These are phyloP conservation scores for Dactylellina leptospora DNA, from an alignment of 2,329 filamentous ascomycete genomes.

Conservation along the genomic window DNA sequence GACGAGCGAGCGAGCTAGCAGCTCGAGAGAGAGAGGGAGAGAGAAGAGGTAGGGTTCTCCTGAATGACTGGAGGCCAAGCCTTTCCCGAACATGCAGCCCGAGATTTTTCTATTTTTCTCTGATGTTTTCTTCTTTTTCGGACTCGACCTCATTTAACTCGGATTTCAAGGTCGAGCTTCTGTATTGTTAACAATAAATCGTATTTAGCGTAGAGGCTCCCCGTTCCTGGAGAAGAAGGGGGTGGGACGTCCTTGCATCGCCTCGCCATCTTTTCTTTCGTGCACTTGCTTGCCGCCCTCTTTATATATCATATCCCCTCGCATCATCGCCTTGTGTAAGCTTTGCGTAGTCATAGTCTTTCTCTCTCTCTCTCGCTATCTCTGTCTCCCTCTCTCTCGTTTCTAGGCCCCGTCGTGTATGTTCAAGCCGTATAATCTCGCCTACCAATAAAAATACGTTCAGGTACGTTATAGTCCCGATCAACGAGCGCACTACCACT, in stretches of 20 bases:
- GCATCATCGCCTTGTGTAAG: conserved; percentile 20
- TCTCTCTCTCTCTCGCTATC: conserved; percentile 4
- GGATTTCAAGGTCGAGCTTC: conserved; percentile 28
- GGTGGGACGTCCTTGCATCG: conserved; percentile 42
- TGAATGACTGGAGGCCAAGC: conserved; percentile 52
- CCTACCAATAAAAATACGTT: conserved; percentile 27
- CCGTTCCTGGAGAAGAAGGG: conserved; percentile 43
- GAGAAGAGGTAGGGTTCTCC: conserved; percentile 51
- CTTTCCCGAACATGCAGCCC: conserved; percentile 52
- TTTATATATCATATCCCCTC: conserved; percentile 28
- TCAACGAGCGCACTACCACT: conserved; percentile 14
- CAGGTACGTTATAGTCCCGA: conserved; percentile 33
- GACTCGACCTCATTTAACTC: conserved; percentile 45
- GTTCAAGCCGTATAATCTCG: conserved; percentile 27
- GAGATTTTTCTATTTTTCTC: conserved; percentile 33
- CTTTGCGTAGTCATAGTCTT: background rate
- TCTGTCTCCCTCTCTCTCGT: conserved; percentile 19
- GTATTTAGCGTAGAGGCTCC: background rate
- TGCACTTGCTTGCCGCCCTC: conserved; percentile 29
- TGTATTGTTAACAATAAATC: background rate
- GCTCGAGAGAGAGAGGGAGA: conserved; percentile 14
- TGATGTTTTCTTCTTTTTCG: conserved; percentile 30
- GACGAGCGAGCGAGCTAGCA: background rate
- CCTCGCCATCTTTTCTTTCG: conserved; percentile 20
- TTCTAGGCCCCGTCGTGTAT: conserved; percentile 25